phyloP scores from a whole-genome alignment of 1,139 yeast species.

The Pichia sp. region DNA sequence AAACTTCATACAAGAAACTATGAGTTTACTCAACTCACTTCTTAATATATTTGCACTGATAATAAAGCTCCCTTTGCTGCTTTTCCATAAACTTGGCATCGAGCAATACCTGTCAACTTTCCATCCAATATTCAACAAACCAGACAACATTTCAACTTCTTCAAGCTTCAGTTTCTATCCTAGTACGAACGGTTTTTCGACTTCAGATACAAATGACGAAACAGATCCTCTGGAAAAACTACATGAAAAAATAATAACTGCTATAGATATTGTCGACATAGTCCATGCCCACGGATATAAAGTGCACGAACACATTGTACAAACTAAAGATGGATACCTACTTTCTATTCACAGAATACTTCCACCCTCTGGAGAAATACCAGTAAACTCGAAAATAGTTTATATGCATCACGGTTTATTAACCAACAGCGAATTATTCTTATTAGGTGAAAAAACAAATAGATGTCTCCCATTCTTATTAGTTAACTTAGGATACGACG shows the following conservation, averaged over 20 bases:
- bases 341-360: constrained; percentile 38
- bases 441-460: constrained; percentile 36
- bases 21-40: not conserved
- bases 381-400: constrained; percentile 25
- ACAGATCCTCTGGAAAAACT: not conserved
- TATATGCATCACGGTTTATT: constrained; percentile 47
- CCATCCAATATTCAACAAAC: constrained; percentile 19
- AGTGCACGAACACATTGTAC: constrained; percentile 68
- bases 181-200: not conserved
- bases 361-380: constrained; percentile 7
- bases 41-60: constrained; percentile 12
- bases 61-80: constrained; percentile 23
- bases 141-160: constrained; percentile 22
- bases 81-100: constrained; percentile 21
- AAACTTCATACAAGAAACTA: not conserved
- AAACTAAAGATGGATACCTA: constrained; percentile 42
- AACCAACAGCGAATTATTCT: constrained; percentile 44
- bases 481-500: constrained; percentile 78
- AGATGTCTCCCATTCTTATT: constrained; percentile 61
- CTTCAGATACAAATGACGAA: not conserved
- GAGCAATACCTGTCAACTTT: constrained; percentile 19
- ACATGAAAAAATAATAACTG: constrained; percentile 29
- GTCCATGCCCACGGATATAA: constrained; percentile 59
- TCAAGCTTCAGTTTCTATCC: not conserved
- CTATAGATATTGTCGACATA: constrained; percentile 59